phyloP scores from a whole-genome alignment of 1,139 yeast genomes.

The Geotrichum aggregatum region DNA sequence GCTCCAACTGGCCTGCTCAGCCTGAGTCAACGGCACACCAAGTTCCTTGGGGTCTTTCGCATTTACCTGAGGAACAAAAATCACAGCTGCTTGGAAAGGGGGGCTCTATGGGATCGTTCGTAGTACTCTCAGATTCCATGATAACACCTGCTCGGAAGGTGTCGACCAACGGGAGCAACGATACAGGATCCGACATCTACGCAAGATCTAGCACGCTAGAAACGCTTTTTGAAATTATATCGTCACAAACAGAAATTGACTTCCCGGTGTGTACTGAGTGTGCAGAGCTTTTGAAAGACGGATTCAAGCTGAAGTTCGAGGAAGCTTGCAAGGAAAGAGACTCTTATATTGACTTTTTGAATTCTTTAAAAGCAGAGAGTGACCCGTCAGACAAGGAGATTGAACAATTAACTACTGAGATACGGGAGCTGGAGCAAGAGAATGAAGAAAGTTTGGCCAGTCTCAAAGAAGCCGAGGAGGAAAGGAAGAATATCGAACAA shows the following conservation, averaged over 20 bases:
- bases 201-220: conserved; percentile 49
- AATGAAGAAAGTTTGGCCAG: conserved; percentile 28
- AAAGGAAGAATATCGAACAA: conserved; percentile 32
- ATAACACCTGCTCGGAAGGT: conserved; percentile 17
- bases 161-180: conserved; percentile 11
- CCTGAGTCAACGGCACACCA: conserved; percentile 1
- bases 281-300: conserved; percentile 61
- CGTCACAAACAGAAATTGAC: conserved; percentile 71
- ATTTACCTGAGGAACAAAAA: conserved; percentile 16
- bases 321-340: conserved; percentile 76
- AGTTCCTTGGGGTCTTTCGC: conserved; percentile 21
- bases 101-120: conserved; percentile 21
- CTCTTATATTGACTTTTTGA: conserved; percentile 65
- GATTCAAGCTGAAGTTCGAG: conserved; percentile 66
- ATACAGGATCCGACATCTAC: conserved; percentile 37
- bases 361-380: conserved; percentile 59
- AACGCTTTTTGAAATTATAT: conserved; percentile 60
- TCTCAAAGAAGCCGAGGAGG: conserved; percentile 31
- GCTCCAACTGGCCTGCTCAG: conserved; percentile 4
- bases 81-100: conserved; percentile 11
- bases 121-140: conserved; percentile 21
- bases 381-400: conserved; percentile 45
- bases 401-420: conserved; percentile 44
- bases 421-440: conserved; percentile 34
- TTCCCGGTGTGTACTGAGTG: conserved; percentile 89